phyloP scores from a whole-genome alignment of 306 rosid genomes.

The Quercus suber region DNA sequence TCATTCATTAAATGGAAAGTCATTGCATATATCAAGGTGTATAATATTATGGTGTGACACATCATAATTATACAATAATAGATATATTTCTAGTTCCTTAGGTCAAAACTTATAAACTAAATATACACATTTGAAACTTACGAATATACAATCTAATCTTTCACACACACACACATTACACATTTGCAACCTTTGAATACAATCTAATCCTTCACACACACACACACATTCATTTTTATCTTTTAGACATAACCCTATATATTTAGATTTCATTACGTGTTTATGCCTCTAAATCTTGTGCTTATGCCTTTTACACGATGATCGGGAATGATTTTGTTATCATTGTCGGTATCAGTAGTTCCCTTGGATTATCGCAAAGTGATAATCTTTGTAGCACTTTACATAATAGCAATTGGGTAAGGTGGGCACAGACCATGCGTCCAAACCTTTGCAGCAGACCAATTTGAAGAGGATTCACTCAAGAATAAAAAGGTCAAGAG shows the following conservation, averaged over 20 bases:
- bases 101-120: too few relatives aligned
- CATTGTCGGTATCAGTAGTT: conserved; percentile 42
- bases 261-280: not conserved
- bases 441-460: conserved; percentile 81
- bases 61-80: too few relatives aligned
- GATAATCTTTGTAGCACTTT: conserved; percentile 46
- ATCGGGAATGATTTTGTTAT: conserved; percentile 53
- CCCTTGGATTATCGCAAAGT: conserved; percentile 9
- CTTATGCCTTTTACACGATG: not conserved
- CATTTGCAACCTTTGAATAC: too few relatives aligned
- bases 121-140: too few relatives aligned
- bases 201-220: too few relatives aligned
- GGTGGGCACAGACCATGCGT: conserved; percentile 82
- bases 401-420: conserved; percentile 53
- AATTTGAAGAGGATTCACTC: conserved; percentile 54
- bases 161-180: too few relatives aligned
- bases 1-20: too few relatives aligned
- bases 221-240: not conserved
- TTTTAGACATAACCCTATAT: not conserved
- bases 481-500: conserved; percentile 56
- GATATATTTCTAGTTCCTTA: too few relatives aligned
- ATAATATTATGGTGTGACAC: too few relatives aligned
- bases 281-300: not conserved
- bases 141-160: too few relatives aligned
- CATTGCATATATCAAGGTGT: too few relatives aligned